phyloP scores from a whole-genome alignment of 768 basidiomycete genomes.

The Hemileccinum rubropunctum region DNA sequence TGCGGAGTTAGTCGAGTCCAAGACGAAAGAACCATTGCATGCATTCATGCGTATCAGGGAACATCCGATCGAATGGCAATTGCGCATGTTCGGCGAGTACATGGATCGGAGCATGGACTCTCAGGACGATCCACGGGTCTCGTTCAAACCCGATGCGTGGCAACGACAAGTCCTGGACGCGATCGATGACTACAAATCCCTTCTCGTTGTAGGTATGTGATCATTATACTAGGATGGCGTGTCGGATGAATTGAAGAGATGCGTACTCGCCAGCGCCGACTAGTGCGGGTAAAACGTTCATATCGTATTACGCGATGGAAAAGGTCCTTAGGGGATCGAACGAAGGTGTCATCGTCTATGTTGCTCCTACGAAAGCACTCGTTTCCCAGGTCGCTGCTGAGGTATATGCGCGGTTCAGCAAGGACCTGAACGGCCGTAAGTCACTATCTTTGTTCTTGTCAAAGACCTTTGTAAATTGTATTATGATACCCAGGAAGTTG shows the following conservation, averaged over 20 bases:
- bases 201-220: conserved; percentile 60
- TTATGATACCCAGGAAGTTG: conserved; percentile 42
- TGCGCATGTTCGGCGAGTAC: conserved; percentile 65
- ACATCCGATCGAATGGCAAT: conserved; percentile 61
- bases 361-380: conserved; percentile 74
- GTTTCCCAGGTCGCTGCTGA: conserved; percentile 73
- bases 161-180: conserved; percentile 64
- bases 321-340: conserved; percentile 59
- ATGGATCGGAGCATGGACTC: conserved; percentile 76
- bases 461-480: neutral
- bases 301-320: conserved; percentile 78
- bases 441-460: conserved; percentile 5
- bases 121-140: conserved; percentile 51
- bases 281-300: conserved; percentile 75
- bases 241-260: neutral
- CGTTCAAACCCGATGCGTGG: conserved; percentile 70
- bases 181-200: conserved; percentile 54
- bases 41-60: conserved; percentile 56
- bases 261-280: conserved; percentile 49
- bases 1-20: conserved; percentile 51
- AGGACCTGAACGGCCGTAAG: conserved; percentile 48
- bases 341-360: conserved; percentile 66
- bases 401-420: conserved; percentile 66
- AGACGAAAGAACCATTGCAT: conserved; percentile 37
- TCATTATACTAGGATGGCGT: neutral